Conservation (phyloP, 1,139 yeast genomes). For the Ashbya aceris region DNA sequence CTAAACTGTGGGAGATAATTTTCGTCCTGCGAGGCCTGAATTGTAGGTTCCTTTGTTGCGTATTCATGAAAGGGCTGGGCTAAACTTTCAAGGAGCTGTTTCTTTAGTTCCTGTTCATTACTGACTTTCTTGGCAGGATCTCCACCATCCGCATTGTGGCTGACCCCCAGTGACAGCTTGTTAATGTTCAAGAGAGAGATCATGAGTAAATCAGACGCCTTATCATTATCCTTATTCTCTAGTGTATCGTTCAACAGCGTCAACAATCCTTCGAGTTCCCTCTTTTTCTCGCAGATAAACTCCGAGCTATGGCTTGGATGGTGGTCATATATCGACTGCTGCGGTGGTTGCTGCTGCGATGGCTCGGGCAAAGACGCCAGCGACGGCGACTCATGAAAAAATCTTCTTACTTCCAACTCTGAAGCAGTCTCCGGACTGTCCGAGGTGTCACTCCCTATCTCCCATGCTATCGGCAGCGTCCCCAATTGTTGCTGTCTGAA, state of each 20-base stretch:
- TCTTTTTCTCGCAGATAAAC: slow-evolving; percentile 17
- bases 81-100: slow-evolving; percentile 52
- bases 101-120: slow-evolving; percentile 39
- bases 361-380: neutral
- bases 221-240: slow-evolving; percentile 29
- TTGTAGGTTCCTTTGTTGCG: slow-evolving; percentile 10
- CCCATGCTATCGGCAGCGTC: slow-evolving; percentile 6
- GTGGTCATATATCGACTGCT: neutral
- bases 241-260: slow-evolving; percentile 27
- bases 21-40: slow-evolving; percentile 10
- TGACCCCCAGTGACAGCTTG: slow-evolving; percentile 33
- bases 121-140: slow-evolving; percentile 15
- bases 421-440: slow-evolving; percentile 1
- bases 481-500: neutral
- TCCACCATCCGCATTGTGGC: slow-evolving; percentile 13
- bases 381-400: slow-evolving; percentile 1
- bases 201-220: slow-evolving; percentile 29
- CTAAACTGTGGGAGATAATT: slow-evolving; percentile 32
- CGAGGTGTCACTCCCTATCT: slow-evolving; percentile 3
- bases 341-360: neutral
- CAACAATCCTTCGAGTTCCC: slow-evolving; percentile 20
- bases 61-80: slow-evolving; percentile 67
- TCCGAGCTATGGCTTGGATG: slow-evolving; percentile 5
- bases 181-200: slow-evolving; percentile 27
- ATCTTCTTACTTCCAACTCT: neutral